Conservation (phyloP, 768 basidiomycete species). For the Termitomyces sp. region DNA sequence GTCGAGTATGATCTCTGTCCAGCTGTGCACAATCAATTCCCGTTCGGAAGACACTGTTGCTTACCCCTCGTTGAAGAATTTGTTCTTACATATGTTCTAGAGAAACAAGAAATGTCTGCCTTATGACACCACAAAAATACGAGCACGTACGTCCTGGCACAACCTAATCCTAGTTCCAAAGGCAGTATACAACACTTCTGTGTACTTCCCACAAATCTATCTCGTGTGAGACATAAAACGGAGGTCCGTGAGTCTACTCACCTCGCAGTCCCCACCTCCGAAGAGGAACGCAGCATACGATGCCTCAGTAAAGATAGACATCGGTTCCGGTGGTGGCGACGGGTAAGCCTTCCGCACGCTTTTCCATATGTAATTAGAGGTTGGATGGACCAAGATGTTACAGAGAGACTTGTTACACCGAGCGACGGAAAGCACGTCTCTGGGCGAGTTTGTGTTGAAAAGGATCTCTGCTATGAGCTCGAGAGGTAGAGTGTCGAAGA, state of each 20-base stretch:
- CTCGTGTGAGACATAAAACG: not conserved
- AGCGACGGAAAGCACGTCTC: constrained; percentile 53
- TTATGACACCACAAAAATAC: not conserved
- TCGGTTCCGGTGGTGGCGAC: constrained; percentile 18
- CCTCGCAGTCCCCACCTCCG: constrained; percentile 50
- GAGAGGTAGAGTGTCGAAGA: constrained; percentile 37
- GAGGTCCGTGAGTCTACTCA: constrained; percentile 18
- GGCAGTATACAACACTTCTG: constrained; percentile 34
- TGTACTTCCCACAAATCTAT: constrained; percentile 33
- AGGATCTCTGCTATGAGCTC: constrained; percentile 65
- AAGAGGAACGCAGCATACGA: constrained; percentile 64
- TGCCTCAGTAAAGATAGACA: constrained; percentile 41
- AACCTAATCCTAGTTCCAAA: constrained; percentile 42
- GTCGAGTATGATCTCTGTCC: not conserved
- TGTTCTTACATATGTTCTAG: constrained; percentile 3
- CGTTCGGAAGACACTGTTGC: not conserved
- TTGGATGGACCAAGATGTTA: constrained; percentile 36
- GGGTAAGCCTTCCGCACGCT: constrained; percentile 30
- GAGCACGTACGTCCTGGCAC: constrained; percentile 28
- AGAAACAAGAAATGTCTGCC: not conserved
- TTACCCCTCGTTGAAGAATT: constrained; percentile 1
- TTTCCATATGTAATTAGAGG: constrained; percentile 55
- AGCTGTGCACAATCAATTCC: not conserved
- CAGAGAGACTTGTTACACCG: constrained; percentile 53
- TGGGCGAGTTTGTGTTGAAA: constrained; percentile 41